Percentiles rank a stretch among this genome's conserved stretches.
These are phyloP conservation scores for Hypoxylon sp. DNA, from an alignment of 2,329 filamentous ascomycete species.

Conservation along the genomic window DNA sequence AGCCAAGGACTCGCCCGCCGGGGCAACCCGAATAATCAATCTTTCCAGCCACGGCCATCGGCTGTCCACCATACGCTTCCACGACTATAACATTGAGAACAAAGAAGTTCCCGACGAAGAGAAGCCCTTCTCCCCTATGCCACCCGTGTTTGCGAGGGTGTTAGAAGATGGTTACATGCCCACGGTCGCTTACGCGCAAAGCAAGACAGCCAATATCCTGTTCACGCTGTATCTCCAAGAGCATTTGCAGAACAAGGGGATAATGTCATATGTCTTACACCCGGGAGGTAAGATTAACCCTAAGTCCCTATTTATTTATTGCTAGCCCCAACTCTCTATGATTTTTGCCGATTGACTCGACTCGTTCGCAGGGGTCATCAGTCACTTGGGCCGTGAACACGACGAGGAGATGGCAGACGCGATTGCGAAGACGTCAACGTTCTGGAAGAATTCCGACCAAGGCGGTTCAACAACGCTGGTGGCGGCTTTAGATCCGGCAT, in stretches of 20 bases:
- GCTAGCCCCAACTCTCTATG: not conserved
- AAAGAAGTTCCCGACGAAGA: slow-evolving; percentile 48
- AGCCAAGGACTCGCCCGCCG: slow-evolving; percentile 42
- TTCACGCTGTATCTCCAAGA: slow-evolving; percentile 52
- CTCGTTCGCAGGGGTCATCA: slow-evolving; percentile 43
- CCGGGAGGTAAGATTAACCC: slow-evolving; percentile 48
- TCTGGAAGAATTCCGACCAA: slow-evolving; percentile 47
- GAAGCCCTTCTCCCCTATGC: slow-evolving; percentile 41
- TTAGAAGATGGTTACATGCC: slow-evolving; percentile 49
- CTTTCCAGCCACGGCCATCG: slow-evolving; percentile 53
- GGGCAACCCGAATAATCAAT: slow-evolving; percentile 50
- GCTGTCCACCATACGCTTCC: slow-evolving; percentile 53
- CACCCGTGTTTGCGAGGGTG: slow-evolving; percentile 43
- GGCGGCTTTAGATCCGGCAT: slow-evolving; percentile 46
- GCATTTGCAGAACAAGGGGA: slow-evolving; percentile 42
- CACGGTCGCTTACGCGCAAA: slow-evolving; percentile 57
- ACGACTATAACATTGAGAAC: slow-evolving; percentile 55
- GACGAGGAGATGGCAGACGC: slow-evolving; percentile 44
- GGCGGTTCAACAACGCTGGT: slow-evolving; percentile 48
- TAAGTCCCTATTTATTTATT: not conserved
- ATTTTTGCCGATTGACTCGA: not conserved
- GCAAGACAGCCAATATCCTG: slow-evolving; percentile 60
- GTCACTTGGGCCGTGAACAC: slow-evolving; percentile 48
- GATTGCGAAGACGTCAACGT: slow-evolving; percentile 39
- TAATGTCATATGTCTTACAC: slow-evolving; percentile 52